Conservation (phyloP, 2,329 filamentous ascomycete species). For the Pyricularia pennisetigena region DNA sequence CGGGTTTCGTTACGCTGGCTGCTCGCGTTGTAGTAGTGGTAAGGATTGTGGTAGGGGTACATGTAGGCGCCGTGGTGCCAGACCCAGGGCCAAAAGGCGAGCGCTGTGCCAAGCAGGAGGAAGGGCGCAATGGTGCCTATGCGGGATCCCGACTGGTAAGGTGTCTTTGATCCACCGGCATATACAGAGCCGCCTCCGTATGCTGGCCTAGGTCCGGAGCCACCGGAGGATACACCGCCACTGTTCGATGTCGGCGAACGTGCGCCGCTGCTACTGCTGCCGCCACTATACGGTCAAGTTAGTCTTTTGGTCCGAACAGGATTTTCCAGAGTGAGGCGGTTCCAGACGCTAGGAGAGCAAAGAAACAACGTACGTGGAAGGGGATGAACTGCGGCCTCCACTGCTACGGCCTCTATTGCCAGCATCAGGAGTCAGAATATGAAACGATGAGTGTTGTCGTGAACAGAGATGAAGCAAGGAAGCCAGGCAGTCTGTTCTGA, state of each 20-base stretch:
- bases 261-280: neutral
- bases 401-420: neutral
- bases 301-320: neutral
- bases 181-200: slow-evolving; percentile 59
- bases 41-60: slow-evolving; percentile 43
- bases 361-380: slow-evolving; percentile 1
- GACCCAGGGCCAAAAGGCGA: slow-evolving; percentile 53
- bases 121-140: slow-evolving; percentile 43
- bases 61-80: slow-evolving; percentile 57
- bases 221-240: slow-evolving; percentile 44
- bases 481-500: neutral
- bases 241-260: slow-evolving; percentile 23
- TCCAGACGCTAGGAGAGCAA: neutral
- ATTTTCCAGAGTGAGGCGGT: neutral
- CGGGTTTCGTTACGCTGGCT: slow-evolving; percentile 46
- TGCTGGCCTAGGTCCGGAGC: slow-evolving; percentile 44
- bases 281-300: neutral
- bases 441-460: neutral
- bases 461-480: neutral
- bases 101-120: slow-evolving; percentile 33
- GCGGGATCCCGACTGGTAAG: slow-evolving; percentile 47
- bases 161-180: slow-evolving; percentile 50
- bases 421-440: neutral
- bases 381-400: neutral
- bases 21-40: slow-evolving; percentile 38